Percentiles rank a stretch among this genome's conserved stretches.
These are phyloP conservation scores for Pythium vanterpoolii DNA, from an alignment of 352 stramenopile species.

Conservation along the genomic window DNA sequence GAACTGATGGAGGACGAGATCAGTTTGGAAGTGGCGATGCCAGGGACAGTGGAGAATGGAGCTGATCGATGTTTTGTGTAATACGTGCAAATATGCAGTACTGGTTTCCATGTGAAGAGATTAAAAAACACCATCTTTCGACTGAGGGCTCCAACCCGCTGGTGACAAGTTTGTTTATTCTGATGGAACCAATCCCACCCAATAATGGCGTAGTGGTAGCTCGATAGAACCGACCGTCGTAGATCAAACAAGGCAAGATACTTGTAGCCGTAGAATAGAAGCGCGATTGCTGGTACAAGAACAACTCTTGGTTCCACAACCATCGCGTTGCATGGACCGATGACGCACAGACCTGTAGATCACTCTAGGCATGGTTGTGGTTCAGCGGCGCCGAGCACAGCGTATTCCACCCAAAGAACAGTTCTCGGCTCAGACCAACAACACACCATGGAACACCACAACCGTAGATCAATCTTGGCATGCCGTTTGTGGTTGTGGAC, in stretches of 20 bases:
- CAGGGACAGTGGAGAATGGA: neutral
- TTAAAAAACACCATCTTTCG: slow-evolving; percentile 45
- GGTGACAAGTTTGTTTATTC: slow-evolving; percentile 34
- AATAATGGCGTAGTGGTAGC: slow-evolving; percentile 4
- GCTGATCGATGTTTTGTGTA: no score
- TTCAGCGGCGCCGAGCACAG: neutral
- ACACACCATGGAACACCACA: no score
- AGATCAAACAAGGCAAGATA: neutral
- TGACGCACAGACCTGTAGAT: no score
- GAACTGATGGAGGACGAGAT: neutral
- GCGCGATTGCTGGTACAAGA: no score
- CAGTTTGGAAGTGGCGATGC: neutral
- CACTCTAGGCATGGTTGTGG: neutral
- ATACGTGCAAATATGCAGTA: slow-evolving; percentile 1
- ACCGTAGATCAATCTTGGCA: neutral
- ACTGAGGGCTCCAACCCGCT: slow-evolving; percentile 38
- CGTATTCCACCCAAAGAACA: neutral
- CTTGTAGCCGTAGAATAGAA: no score
- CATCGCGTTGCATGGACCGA: no score
- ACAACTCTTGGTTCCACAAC: no score
- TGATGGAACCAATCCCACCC: slow-evolving; percentile 27
- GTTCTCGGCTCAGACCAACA: neutral
- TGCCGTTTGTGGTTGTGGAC: neutral
- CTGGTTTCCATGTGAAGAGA: slow-evolving; percentile 30
- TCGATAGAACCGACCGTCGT: neutral